These are phyloP conservation scores for Clohesyomyces aquaticus DNA, from an alignment of 495 filamentous ascomycete genomes.

Conservation along the genomic window DNA sequence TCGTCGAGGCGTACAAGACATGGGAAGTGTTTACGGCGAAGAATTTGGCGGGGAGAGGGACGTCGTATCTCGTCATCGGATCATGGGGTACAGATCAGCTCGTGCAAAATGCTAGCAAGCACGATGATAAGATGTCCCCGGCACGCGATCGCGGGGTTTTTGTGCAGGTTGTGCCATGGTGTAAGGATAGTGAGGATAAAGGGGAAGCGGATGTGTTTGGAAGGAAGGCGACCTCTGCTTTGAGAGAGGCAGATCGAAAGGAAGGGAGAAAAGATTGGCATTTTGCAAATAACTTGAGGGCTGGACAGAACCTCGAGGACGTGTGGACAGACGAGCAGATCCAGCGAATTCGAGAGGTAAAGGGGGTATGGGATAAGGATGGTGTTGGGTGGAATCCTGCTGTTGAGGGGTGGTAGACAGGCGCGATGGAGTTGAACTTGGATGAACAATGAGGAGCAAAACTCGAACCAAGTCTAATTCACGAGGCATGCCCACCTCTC, in stretches of 20 bases:
- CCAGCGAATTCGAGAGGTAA: conserved; percentile 11
- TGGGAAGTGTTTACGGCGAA: conserved; percentile 6
- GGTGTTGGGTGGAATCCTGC: conserved; percentile 21
- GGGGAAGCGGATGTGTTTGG: conserved; percentile 16
- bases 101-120: neutral
- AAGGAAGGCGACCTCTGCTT: conserved; percentile 1
- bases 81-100: conserved; percentile 10
- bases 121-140: conserved; percentile 2
- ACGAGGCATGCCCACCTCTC: too few species aligned
- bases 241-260: conserved; percentile 19
- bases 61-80: conserved; percentile 14
- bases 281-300: conserved; percentile 27
- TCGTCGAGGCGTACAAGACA: conserved; percentile 8
- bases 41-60: neutral
- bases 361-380: conserved; percentile 19
- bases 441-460: too few species aligned
- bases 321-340: conserved; percentile 21
- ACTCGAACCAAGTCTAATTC: too few species aligned
- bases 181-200: conserved; percentile 5
- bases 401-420: conserved; percentile 21
- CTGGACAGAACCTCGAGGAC: conserved; percentile 17
- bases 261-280: neutral
- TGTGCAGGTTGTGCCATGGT: conserved; percentile 26
- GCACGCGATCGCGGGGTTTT: conserved; percentile 19
- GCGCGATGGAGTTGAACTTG: neutral